Base-by-base conservation (phyloP, 1,139 yeast species). In the Geotrichum australiense region DNA sequence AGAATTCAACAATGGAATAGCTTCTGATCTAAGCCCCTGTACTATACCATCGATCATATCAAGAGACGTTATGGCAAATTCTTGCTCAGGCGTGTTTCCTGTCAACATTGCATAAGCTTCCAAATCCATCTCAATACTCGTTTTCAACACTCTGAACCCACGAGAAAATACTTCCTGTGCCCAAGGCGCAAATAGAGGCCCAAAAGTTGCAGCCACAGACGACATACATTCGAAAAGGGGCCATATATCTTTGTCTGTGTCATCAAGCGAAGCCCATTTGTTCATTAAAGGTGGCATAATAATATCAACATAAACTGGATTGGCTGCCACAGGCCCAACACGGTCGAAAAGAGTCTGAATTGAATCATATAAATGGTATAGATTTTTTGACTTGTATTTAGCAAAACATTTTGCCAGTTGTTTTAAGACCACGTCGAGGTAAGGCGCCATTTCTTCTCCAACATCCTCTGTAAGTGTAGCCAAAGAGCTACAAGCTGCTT, bases 211-310 rank as follows among this genome's bases (percentile, higher is more conserved):
- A 15, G 97, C 94, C 34, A 91, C 83, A 8, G 91, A 78, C 3
- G 96, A 86, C 74, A 91, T 73, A 63, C 97, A 89, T 61, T 91
- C 97, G 49, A 91, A 67, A 49, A 91, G 69, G 8, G 96, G 94
- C 91, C 96, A 86, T 51, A 91, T 64, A 50, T 79, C 95, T 41
- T 75, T 74, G 61, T 89, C 96, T 42, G 77, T 76, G 58, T 91
- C 96, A 21, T 68, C 66, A 44, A 87, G 64, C 30, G 64, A 56
- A 47, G 78, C 76, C 98, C 98, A 91, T 62, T 84, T 83, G 15
- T 65, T 69, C 47, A 89, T 74, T 45, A 91, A 68, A 20, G 95
- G 94, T 3, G 96, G 96, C 50, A 91, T 67, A 27, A 91, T 66
- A 4, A 73, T 59, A 44, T 76, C 70, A 47, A 85, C 70, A 47